A percentile compares a stretch with the other conserved stretches of the same genome.
Conservation (phyloP, 73 alveolate genomes). For the Paramecium sexaurelia region DNA sequence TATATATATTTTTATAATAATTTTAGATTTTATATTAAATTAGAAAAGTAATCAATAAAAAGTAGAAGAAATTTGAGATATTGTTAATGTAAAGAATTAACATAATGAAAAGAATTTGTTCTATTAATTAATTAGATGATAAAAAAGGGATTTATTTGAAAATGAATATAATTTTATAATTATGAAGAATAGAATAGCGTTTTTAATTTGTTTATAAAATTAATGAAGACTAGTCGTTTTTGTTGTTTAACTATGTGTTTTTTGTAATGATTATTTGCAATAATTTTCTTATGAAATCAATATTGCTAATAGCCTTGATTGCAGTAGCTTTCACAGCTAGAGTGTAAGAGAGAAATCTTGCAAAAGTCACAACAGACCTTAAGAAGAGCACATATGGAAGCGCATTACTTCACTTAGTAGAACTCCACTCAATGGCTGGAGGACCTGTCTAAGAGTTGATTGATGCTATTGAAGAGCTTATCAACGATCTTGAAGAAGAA, state of each 20-base stretch:
- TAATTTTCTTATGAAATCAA: not conserved
- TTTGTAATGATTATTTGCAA: not conserved
- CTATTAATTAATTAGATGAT: not conserved
- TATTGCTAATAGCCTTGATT: conserved; percentile 33
- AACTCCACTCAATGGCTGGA: conserved; percentile 56
- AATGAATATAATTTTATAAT: not conserved
- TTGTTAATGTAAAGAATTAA: not conserved
- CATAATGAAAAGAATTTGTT: not conserved
- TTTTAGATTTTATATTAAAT: not conserved
- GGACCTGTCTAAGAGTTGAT: conserved; percentile 53
- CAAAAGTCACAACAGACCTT: conserved; percentile 35
- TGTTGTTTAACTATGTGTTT: conserved; percentile 36
- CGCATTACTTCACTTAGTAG: conserved; percentile 49
- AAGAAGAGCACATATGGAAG: conserved; percentile 34
- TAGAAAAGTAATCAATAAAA: not conserved
- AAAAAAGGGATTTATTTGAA: not conserved
- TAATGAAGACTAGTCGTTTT: conserved; percentile 21
- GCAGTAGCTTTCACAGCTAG: conserved; percentile 53
- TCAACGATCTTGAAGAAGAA: conserved; percentile 47
- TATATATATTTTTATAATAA: not conserved
- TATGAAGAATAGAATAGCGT: conserved; percentile 6
- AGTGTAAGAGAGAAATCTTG: conserved; percentile 53
- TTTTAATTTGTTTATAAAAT: not conserved
- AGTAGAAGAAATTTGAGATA: not conserved
- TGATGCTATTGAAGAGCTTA: conserved; percentile 59